Base-by-base conservation (phyloP, 2,329 filamentous ascomycete species). In the Paecilomyces niveus region DNA sequence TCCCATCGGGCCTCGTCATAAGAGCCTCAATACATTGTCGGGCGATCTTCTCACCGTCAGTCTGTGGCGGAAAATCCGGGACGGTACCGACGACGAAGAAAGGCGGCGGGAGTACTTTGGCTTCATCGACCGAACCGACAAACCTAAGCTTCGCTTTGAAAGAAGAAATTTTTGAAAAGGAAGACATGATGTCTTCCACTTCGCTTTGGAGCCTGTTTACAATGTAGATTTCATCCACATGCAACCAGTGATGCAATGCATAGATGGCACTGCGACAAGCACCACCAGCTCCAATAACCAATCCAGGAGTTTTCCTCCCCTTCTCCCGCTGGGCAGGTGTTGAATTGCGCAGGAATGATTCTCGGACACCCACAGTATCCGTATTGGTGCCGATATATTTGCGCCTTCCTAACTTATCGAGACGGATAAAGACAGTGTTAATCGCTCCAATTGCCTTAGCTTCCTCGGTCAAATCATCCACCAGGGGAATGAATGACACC, bases 301-400 rank as follows among this genome's bases (percentile, higher is more conserved):
- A 56, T 8, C 59, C 63, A 11, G 64, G 59, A n/a, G 26, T 13
- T 51, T 52, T 9, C 52, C 60, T 21, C 58, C 61, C 3, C 54
- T 54, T n/a, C 54, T 32, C 2, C 21, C 35, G 15, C 55, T 32
- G 5, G 33, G 7, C 1, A 39, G 54, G 0, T 45, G 31, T 10
- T 58, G 53, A 32, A 59, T 31, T 15, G 45, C 52, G 18, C n/a
- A 60, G 58, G 11, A 64, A 56, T 3, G 61, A 59, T 26, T 90
- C 87, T 13, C 87, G 81, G 56, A 92, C 85, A 45, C 89, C 89
- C 53, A 90, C 79, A 54, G 87, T 86, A 71, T 92, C 89, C 2
- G 89, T 92, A 74, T 92, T 92, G 52, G 88, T 87, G 57, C 89
- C 89, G 70, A 86, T 85, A 61, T 83, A 83, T 51, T 81, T 66